Percentiles rank a stretch among this genome's conserved stretches.
Evolutionary conservation across 352 stramenopile species (phyloP).

Genomic region (Phytophthora palmivora): DNA sequence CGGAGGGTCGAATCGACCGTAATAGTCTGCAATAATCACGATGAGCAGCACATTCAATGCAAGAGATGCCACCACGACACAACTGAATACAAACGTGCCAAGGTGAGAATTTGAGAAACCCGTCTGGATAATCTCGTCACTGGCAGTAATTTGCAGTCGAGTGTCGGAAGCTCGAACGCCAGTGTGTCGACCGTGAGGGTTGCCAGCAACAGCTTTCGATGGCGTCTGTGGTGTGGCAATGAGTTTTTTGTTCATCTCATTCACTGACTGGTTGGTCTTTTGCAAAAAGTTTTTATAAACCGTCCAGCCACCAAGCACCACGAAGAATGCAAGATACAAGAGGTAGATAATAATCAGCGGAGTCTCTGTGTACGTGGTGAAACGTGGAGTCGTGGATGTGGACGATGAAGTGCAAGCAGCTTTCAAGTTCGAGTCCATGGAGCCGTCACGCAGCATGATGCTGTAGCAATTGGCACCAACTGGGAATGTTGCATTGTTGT

Average conservation of each 20-base stretch:
- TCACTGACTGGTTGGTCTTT: slow-evolving; percentile 31
- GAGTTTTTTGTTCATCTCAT: slow-evolving; percentile 44
- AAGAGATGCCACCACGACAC: slow-evolving; percentile 13
- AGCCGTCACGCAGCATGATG: slow-evolving; percentile 36
- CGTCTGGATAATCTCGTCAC: slow-evolving; percentile 23
- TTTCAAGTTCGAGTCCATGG: slow-evolving; percentile 28
- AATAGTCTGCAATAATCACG: slow-evolving; percentile 46
- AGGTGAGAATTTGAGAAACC: slow-evolving; percentile 28
- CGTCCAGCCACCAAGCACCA: slow-evolving; percentile 32
- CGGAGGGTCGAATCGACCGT: slow-evolving; percentile 33
- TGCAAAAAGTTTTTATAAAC: slow-evolving; percentile 32
- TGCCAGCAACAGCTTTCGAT: slow-evolving; percentile 22
- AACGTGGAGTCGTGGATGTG: slow-evolving; percentile 19
- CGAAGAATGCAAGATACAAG: slow-evolving; percentile 41
- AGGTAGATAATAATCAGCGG: slow-evolving; percentile 40
- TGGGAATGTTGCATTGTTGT: too few relatives aligned
- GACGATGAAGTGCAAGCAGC: slow-evolving; percentile 29
- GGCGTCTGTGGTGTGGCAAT: slow-evolving; percentile 28
- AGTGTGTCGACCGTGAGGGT: slow-evolving; percentile 15
- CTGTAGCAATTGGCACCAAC: slow-evolving; percentile 47
- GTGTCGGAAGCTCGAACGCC: slow-evolving; percentile 24
- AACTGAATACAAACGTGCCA: slow-evolving; percentile 32
- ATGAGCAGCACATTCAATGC: slow-evolving; percentile 33
- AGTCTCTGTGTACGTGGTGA: slow-evolving; percentile 34
- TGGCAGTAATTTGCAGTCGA: slow-evolving; percentile 15